phyloP scores from a whole-genome alignment of 1,284 basidiomycete species.

The Rhodotorula mucilaginosa region DNA sequence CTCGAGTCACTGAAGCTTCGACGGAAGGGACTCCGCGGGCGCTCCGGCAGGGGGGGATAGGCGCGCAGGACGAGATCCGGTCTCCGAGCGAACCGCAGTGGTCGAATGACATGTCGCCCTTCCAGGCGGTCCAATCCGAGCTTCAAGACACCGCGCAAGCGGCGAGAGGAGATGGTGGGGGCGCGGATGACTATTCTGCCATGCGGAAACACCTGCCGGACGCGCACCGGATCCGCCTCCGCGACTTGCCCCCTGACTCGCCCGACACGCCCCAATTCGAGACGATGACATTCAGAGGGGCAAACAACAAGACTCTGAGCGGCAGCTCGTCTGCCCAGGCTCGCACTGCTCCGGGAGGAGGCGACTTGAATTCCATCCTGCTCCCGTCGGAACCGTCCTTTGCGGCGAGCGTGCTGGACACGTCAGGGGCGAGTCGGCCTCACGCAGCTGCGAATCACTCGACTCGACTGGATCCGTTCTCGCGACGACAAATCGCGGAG shows the following conservation, averaged over 20 bases:
- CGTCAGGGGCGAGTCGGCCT: constrained; percentile 3
- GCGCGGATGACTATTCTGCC: constrained; percentile 10
- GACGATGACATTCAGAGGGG: constrained; percentile 20
- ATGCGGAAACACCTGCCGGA: constrained; percentile 8
- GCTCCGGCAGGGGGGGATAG: background rate
- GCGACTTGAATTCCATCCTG: background rate
- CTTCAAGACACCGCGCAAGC: background rate
- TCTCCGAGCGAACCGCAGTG: constrained; percentile 20
- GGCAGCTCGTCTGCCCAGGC: background rate
- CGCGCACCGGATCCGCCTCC: constrained; percentile 17
- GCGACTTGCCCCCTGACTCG: constrained; percentile 42
- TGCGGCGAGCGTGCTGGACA: background rate
- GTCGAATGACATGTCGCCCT: constrained; percentile 33
- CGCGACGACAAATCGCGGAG: constrained; percentile 28
- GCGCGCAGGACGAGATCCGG: background rate
- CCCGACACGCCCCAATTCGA: constrained; percentile 42
- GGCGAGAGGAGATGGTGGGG: background rate
- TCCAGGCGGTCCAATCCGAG: constrained; percentile 26
- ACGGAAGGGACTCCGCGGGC: constrained; percentile 21
- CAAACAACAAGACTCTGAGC: background rate
- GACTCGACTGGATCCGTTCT: constrained; percentile 38
- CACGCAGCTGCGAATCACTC: constrained; percentile 26
- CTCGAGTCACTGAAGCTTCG: constrained; percentile 1
- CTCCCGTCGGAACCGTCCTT: constrained; percentile 19
- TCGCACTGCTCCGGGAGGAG: background rate